Evolutionary conservation across 2,329 filamentous ascomycete species (phyloP), one percentile per base, ranked within the genome.

Genomic region (Monilinia polystroma): DNA sequence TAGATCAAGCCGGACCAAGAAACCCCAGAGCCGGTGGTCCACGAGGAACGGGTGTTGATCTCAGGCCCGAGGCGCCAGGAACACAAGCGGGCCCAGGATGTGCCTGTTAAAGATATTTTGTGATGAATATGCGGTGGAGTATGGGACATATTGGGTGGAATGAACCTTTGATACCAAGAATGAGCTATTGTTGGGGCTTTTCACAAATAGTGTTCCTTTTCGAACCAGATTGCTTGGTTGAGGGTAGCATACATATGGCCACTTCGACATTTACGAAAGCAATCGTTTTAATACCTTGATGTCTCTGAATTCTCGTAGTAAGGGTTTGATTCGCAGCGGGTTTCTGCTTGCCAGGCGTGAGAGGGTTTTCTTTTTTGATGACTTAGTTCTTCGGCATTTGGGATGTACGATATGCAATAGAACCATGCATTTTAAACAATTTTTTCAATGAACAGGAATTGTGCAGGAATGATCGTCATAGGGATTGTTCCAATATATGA

Each of bases 1-100:
- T 98, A 73, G 95, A 99, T 77, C 95, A 98, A 80, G 93, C 89
- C 62, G 94, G 93, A n/a, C 92, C 94, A 70, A 87, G 94, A 77
- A 93, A 93, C 78, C 84, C 93, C 76, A 85, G 93, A 73, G 80
- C 85, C 67, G 47, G 58, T 51, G 85, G 84, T 71, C 83, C 85
- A 72, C 73, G 77, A 66, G 55, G 64, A 43, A 73, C 71, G 38
- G 88, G 88, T 64, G 89, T 91, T 49, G 87, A 91, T 77, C 80
- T 91, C 70, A 83, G 87, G 67, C 73, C 76, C 20, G 77, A 77
- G 66, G 81, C 86, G 65, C 82, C 86, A 71, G 81, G 81, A 66
- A 87, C 87, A 66, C 84, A 87, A 76, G 82, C 82, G 64, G 83
- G 82, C 26, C 83, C 81, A 68, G 81, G 82, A 57, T 91, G 88